Evolutionary conservation across 2,329 filamentous ascomycete genomes (phyloP).

Genomic region (Fusarium subtropicale): DNA sequence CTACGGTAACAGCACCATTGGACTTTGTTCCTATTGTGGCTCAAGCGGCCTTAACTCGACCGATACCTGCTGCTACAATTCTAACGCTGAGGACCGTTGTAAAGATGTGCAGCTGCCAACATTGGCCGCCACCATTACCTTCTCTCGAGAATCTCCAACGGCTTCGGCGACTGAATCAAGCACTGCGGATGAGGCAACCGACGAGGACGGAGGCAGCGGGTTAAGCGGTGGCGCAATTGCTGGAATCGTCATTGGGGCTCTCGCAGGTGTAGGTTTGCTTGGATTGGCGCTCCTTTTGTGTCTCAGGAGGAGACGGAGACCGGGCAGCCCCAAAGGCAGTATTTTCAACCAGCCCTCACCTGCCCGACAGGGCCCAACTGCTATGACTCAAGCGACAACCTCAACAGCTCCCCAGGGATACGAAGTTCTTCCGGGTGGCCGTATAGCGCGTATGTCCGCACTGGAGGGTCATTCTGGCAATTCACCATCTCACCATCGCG

Average conservation of each 20-base stretch:
- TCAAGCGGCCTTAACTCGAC: slow-evolving; percentile 89
- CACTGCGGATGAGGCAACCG: slow-evolving; percentile 31
- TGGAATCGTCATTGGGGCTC: slow-evolving; percentile 85
- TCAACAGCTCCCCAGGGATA: slow-evolving; percentile 65
- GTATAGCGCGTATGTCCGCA: slow-evolving; percentile 96
- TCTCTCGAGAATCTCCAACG: slow-evolving; percentile 60
- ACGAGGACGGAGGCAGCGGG: slow-evolving; percentile 46
- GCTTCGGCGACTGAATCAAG: slow-evolving; percentile 44
- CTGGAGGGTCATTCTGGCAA: slow-evolving; percentile 79
- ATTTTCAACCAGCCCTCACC: slow-evolving; percentile 93
- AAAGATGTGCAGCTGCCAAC: slow-evolving; percentile 80
- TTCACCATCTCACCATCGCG: slow-evolving; percentile 66
- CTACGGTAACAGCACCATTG: slow-evolving; percentile 75
- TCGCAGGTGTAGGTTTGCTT: slow-evolving; percentile 78
- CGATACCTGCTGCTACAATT: slow-evolving; percentile 92
- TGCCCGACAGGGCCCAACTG: slow-evolving; percentile 61
- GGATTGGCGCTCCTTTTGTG: slow-evolving; percentile 77
- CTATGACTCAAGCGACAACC: slow-evolving; percentile 52
- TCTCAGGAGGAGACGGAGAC: slow-evolving; percentile 64
- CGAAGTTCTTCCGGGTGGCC: slow-evolving; percentile 83
- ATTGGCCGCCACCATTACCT: slow-evolving; percentile 75
- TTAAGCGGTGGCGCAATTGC: slow-evolving; percentile 91
- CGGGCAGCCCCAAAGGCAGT: slow-evolving; percentile 73
- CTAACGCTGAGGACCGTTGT: slow-evolving; percentile 80
- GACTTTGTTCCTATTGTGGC: slow-evolving; percentile 88